These are phyloP conservation scores for Calycina herbarum DNA, from an alignment of 2,329 filamentous ascomycete genomes.

Conservation along the genomic window DNA sequence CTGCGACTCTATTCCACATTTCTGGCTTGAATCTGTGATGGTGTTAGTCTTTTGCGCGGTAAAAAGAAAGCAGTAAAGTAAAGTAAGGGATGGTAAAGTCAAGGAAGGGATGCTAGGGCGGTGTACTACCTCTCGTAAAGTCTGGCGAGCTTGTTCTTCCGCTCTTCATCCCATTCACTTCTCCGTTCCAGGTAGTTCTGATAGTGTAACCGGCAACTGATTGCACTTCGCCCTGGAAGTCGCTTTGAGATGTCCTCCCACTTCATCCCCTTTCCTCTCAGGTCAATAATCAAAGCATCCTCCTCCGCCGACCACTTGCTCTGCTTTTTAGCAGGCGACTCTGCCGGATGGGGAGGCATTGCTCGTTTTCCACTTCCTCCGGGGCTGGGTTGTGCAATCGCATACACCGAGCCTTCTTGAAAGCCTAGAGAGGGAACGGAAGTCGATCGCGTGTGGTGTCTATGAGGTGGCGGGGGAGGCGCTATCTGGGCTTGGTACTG, in stretches of 20 bases:
- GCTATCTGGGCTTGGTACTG: constrained; percentile 29
- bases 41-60: constrained; percentile 19
- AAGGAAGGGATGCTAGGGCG: not conserved
- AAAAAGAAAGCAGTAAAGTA: not conserved
- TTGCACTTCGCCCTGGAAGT: constrained; percentile 85
- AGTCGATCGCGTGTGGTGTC: constrained; percentile 33
- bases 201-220: constrained; percentile 92
- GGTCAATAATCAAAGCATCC: constrained; percentile 88
- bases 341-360: constrained; percentile 54
- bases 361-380: constrained; percentile 45
- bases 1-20: constrained; percentile 96
- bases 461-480: constrained; percentile 42
- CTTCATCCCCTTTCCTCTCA: constrained; percentile 90
- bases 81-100: not conserved
- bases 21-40: constrained; percentile 82
- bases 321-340: constrained; percentile 85
- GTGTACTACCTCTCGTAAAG: constrained; percentile 84
- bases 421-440: constrained; percentile 32
- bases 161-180: constrained; percentile 95
- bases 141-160: constrained; percentile 93
- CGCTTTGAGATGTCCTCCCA: constrained; percentile 98
- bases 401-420: constrained; percentile 31
- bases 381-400: constrained; percentile 23
- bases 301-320: constrained; percentile 96
- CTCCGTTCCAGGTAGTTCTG: constrained; percentile 95